Evolutionary conservation across 495 filamentous ascomycete species (phyloP), one percentile per base, ranked within the genome.

Genomic region (Penicillium cinerascens): DNA sequence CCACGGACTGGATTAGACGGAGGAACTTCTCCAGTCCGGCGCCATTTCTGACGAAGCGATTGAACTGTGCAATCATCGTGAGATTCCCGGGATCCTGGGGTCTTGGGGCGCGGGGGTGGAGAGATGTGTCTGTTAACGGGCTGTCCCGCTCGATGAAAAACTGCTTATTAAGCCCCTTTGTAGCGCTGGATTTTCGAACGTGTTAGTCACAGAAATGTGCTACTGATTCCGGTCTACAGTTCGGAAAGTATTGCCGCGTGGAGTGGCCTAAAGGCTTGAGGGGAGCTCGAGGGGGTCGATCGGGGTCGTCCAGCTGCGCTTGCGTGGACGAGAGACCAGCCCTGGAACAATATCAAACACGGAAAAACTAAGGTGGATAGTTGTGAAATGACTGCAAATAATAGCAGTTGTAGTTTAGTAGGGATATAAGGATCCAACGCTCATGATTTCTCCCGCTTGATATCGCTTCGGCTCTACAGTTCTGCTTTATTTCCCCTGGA

Each of bases 11-110:
- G 52, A 86, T 58, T 48, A 83, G 66, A 37, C 84, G 82, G 54
- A 87, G 73, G 37, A 77, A 80, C 52, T 82, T 80, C 56, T 88
- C 85, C 13, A 87, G 72, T 4, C 83, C 85, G 43, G 67, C 51
- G 27, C 54, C 61, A 5, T 63, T 55, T 38, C 62, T 65, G 22
- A 68, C 54, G 61, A 76, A 76, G 25, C 66, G 68, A n/a, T 58
- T 58, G 42, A 74, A 61, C 49, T 70, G 63, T 6, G 54, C 47
- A 36, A 69, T 54, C 58, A 62, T 54, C 10, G 29, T n/a, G 38
- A 15, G 23, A 6, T 45, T 46, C 6, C 17, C 0, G 7, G 26
- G 9, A n/a, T 20, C 25, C 15, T 39, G 0, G 37, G 23, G 40
- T 21, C 18, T 6, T 42, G 37, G 25, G 4, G 3, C 11, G 43